phyloP scores from a whole-genome alignment of 139 green algal genomes.

The Microglena sp. region DNA sequence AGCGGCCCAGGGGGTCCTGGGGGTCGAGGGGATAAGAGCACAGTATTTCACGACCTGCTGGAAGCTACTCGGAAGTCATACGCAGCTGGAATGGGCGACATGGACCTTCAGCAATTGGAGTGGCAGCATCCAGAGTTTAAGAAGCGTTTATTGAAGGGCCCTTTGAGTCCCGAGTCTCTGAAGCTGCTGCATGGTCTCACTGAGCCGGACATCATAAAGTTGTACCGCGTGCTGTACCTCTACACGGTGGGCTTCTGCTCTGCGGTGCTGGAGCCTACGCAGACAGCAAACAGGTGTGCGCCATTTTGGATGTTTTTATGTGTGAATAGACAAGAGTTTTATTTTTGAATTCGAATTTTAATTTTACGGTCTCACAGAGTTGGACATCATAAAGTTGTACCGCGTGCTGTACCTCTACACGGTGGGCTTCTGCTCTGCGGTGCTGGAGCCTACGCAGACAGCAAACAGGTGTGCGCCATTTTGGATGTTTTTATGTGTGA shows the following conservation, averaged over 20 bases:
- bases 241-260: conserved; percentile 26
- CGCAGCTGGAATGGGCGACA: conserved; percentile 26
- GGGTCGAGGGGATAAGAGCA: too few relatives aligned
- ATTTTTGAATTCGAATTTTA: too few relatives aligned
- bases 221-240: conserved; percentile 30
- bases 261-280: conserved; percentile 10
- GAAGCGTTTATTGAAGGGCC: conserved; percentile 7
- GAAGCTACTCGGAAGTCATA: conserved; percentile 18
- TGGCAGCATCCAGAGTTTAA: conserved; percentile 11
- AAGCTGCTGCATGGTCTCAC: conserved; percentile 13
- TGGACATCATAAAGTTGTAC: conserved; percentile 25
- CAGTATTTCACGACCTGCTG: conserved; percentile 13
- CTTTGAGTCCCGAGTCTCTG: background rate
- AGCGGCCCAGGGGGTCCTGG: too few relatives aligned
- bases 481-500: too few relatives aligned
- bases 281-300: too few relatives aligned
- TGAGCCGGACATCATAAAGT: conserved; percentile 20
- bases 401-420: conserved; percentile 29
- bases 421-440: conserved; percentile 18
- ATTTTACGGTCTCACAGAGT: conserved; percentile 16
- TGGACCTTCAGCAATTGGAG: conserved; percentile 19
- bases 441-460: conserved; percentile 8
- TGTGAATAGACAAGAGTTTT: too few relatives aligned
- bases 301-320: too few relatives aligned
- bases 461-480: too few relatives aligned